Base-by-base conservation (phyloP, 306 rosid species). In the Acacia acuminata region DNA sequence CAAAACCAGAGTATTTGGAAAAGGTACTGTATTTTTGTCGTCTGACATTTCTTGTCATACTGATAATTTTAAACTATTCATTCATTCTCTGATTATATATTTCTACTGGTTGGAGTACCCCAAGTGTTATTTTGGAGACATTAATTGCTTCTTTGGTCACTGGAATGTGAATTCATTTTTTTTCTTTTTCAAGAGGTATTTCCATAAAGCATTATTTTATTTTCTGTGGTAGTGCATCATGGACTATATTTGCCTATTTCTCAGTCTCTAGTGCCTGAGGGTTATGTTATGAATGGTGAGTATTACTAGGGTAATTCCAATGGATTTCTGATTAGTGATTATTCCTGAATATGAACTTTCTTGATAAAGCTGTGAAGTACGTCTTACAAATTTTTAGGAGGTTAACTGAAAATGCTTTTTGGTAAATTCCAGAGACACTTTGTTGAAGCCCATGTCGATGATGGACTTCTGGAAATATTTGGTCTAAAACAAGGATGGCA, bases 401-500 rank as follows among this genome's bases (percentile, higher is more conserved):
- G 24, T 55, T 72, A 27, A 43, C 77, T 82, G 20, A 14, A 32
- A 70, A 53, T 9, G 10, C 63, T 84, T 83, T 67, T 32, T 53
- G 44, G 27, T 78, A n/a, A 51, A 58, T 89, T 78, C 1, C 77
- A 96, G 99, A 92, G 88, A 84, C 97, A 94, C 25, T 96, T 94
- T 86, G 97, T 92, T 47, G 97, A 90, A 92, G 97, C 99, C 79
- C 94, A 91, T 44, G 97, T 89, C 25, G 97, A 96, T 85, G 99
- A 96, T 80, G 99, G 99, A 70, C 98, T 96, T 81, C 55, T 96
- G 61, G 99, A 96, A 89, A 90, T 96, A 77, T 96, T 96, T 85
- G 99, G 99, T 71, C 89, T 96, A 71, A 96, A 96, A 85, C 98
- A 96, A 84, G 98, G 98, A 74, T 96, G 99, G 99, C 99, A 96